phyloP scores from a whole-genome alignment of 2,329 filamentous ascomycete species.

The Microsporum audouinii region DNA sequence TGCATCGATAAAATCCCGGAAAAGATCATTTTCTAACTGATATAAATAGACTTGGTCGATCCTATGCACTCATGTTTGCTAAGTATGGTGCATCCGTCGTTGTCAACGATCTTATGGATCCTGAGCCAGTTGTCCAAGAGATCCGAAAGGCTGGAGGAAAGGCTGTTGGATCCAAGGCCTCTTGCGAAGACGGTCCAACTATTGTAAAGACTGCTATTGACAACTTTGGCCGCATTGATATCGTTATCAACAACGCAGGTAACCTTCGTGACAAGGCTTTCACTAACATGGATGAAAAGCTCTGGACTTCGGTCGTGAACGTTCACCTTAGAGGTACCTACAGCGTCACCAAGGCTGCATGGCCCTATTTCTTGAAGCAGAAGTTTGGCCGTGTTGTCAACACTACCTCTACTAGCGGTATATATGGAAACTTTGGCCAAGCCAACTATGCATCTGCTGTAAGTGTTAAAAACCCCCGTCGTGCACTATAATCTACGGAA shows the following conservation, averaged over 20 bases:
- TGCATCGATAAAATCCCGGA: not conserved
- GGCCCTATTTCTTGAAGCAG: slow-evolving; percentile 95
- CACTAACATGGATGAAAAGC: slow-evolving; percentile 87
- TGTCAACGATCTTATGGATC: slow-evolving; percentile 91
- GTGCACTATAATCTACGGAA: slow-evolving; percentile 18
- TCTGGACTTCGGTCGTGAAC: slow-evolving; percentile 85
- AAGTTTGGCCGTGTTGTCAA: slow-evolving; percentile 97
- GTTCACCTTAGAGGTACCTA: slow-evolving; percentile 92
- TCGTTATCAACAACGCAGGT: slow-evolving; percentile 94
- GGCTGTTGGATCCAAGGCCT: slow-evolving; percentile 85
- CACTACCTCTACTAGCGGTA: slow-evolving; percentile 91
- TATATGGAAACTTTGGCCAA: slow-evolving; percentile 98
- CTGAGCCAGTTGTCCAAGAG: slow-evolving; percentile 80
- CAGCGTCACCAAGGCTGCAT: slow-evolving; percentile 93
- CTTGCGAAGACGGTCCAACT: slow-evolving; percentile 79
- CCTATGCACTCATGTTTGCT: slow-evolving; percentile 78
- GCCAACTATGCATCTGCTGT: slow-evolving; percentile 90
- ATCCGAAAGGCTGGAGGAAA: slow-evolving; percentile 83
- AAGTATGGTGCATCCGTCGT: slow-evolving; percentile 76
- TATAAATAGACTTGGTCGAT: slow-evolving; percentile 61
- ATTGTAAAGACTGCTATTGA: slow-evolving; percentile 92
- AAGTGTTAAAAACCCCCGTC: slow-evolving; percentile 30
- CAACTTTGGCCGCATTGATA: slow-evolving; percentile 83
- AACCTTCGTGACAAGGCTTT: slow-evolving; percentile 98
- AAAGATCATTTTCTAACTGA: slow-evolving; percentile 15